A percentile compares a stretch with the other conserved stretches of the same genome.
phyloP scores from a whole-genome alignment of 1,284 basidiomycete genomes.

The Cerrena zonata region DNA sequence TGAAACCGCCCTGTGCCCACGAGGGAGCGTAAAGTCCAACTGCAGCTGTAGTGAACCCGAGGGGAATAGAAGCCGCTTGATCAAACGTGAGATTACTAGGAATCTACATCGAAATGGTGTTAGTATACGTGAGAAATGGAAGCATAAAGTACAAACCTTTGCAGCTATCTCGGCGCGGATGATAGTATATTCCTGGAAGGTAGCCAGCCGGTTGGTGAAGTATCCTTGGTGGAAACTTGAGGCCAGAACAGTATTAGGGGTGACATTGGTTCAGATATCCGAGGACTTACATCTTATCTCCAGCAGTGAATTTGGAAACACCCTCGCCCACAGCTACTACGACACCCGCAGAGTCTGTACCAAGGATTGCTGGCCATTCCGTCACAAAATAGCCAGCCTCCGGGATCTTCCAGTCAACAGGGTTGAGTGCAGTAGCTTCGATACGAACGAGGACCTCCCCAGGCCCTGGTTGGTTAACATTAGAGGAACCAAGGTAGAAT shows the following conservation, averaged over 20 bases:
- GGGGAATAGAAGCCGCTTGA: conserved; percentile 30
- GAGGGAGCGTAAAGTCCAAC: conserved; percentile 21
- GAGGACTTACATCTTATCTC: conserved; percentile 41
- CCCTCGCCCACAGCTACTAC: conserved; percentile 42
- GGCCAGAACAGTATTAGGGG: neutral
- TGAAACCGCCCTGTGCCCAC: conserved; percentile 5
- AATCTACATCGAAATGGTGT: conserved; percentile 26
- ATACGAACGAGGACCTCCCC: conserved; percentile 34
- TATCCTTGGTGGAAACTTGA: conserved; percentile 1
- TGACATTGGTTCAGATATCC: neutral
- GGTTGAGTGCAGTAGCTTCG: conserved; percentile 31
- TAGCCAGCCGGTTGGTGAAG: conserved; percentile 16
- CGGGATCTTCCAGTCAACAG: conserved; percentile 37
- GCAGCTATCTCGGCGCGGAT: conserved; percentile 35
- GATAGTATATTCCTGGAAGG: conserved; percentile 48
- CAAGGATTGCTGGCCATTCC: conserved; percentile 36
- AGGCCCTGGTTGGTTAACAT: conserved; percentile 19
- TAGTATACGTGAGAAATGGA: neutral
- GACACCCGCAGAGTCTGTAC: conserved; percentile 43
- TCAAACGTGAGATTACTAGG: conserved; percentile 42
- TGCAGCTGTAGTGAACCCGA: conserved; percentile 22
- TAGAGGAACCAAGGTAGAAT: conserved; percentile 13
- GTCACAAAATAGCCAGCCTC: conserved; percentile 7
- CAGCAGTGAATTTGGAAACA: conserved; percentile 37
- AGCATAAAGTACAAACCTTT: conserved; percentile 29